Evolutionary conservation across 768 basidiomycete species (phyloP).

Genomic region (Dictyophora rubrovolvata): DNA sequence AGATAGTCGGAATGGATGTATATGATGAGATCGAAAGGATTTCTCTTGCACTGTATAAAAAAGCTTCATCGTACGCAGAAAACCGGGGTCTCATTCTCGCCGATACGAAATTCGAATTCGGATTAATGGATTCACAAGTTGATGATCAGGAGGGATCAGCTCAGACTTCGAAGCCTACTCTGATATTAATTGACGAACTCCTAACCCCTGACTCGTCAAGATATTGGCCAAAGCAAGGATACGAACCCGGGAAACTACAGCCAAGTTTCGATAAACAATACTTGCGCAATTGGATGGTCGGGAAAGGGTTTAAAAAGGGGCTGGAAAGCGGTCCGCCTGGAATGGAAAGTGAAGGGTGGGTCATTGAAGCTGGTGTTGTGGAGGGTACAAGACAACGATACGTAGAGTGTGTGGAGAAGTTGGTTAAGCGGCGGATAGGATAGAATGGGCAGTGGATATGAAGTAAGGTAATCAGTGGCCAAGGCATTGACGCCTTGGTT

Average conservation of each 20-base stretch:
- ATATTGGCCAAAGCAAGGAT: conserved; percentile 82
- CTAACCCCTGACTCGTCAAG: conserved; percentile 95
- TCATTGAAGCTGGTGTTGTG: conserved; percentile 66
- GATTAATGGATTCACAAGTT: conserved; percentile 32
- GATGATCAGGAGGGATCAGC: not conserved
- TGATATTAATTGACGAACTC: conserved; percentile 93
- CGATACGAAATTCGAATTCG: conserved; percentile 99
- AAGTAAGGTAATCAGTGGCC: too few relatives aligned
- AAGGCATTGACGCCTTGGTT: too few relatives aligned
- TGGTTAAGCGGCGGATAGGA: conserved; percentile 23
- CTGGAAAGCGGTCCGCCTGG: conserved; percentile 66
- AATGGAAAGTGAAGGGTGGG: conserved; percentile 63
- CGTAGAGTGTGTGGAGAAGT: conserved; percentile 57
- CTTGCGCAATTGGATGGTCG: conserved; percentile 79
- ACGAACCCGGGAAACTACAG: conserved; percentile 65
- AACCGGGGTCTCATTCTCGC: conserved; percentile 83
- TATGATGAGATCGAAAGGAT: conserved; percentile 48
- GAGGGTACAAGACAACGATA: conserved; percentile 71
- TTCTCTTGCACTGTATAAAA: conserved; percentile 57
- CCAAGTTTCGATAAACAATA: conserved; percentile 97
- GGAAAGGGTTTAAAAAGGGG: conserved; percentile 64
- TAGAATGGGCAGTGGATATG: not conserved
- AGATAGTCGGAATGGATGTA: conserved; percentile 56
- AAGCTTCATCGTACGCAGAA: conserved; percentile 65
- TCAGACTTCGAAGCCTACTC: conserved; percentile 7